Evolutionary conservation across 371 early-diverging fungal genomes (phyloP), one percentile per base, ranked within the genome.

Genomic region (Mucor plumbeus): DNA sequence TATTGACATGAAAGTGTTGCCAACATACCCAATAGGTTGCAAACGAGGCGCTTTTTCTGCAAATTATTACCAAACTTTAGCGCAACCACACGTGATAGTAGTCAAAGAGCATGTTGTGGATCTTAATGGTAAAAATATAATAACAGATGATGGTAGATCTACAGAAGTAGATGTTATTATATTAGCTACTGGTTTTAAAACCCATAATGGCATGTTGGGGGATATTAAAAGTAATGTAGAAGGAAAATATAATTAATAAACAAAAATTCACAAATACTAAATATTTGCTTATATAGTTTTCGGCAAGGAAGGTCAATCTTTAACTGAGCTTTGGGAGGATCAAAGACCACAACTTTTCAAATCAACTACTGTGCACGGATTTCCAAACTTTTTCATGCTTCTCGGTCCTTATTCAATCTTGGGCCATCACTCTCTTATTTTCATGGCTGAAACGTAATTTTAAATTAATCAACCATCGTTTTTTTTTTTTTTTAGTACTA

Each of bases 11-110:
- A 26, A 26, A 26, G 41, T 85, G 31, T 78, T 82, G 1, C 87
- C 87, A 13, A 72, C 70, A 17, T 83, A 81, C 68, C 65, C 77
- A 5, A 58, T 79, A 21, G 88, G 87, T 5, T 88, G 88, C 70
- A 87, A 87, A 48, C 87, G 91, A 26, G 63, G 88, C 43, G 72
- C 76, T 15, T 69, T 81, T 31, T 83, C 85, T 3, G 79, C 81
- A 40, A 38, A 75, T 15, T 90, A 83, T 63, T 75, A 80, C 55
- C 75, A 78, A 34, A 77, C 88, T 13, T 13, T 54, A 15, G 54
- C 54, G 3, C 26, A 33, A 15, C 54, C 54, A 2, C 26, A 54
- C 26, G 54, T 54, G 14, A 31, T 1, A 33, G 33, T 54, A 13
- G 3, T 33, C 4, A 54, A 6, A 31, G 54, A 54, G 3, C 33